phyloP scores from a whole-genome alignment of 2,329 filamentous ascomycete species.

The Bipolaris oryzae region DNA sequence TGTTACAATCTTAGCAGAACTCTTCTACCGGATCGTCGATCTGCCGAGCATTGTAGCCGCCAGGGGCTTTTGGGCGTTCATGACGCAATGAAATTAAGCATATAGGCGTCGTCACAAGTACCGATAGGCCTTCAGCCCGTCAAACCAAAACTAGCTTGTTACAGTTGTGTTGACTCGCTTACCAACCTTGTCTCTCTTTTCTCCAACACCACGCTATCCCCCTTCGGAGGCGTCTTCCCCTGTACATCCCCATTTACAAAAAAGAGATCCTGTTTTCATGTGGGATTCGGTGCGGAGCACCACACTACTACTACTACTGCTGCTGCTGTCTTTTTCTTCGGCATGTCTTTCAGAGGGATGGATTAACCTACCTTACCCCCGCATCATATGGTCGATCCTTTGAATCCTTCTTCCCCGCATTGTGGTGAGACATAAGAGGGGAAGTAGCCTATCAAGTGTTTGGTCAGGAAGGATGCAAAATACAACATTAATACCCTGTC shows the following conservation, averaged over 20 bases:
- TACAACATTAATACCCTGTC: neutral
- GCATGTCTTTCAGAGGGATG: neutral
- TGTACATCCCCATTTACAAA: slow-evolving; percentile 1
- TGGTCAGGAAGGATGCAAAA: neutral
- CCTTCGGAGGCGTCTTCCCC: neutral
- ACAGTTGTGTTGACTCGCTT: neutral
- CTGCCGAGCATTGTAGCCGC: slow-evolving; percentile 40
- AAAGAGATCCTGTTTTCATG: neutral
- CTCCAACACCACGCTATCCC: neutral
- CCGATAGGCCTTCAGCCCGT: neutral
- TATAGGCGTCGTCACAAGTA: neutral
- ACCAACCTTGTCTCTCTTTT: neutral
- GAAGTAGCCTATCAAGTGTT: slow-evolving; percentile 2
- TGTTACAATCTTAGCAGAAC: slow-evolving; percentile 28
- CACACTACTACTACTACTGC: neutral
- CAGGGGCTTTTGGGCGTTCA: slow-evolving; percentile 31
- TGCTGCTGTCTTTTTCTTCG: neutral
- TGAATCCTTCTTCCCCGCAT: slow-evolving; percentile 4
- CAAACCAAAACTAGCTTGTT: neutral
- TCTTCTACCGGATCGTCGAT: slow-evolving; percentile 42
- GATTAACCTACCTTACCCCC: neutral
- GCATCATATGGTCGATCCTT: neutral
- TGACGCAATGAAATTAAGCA: slow-evolving; percentile 24
- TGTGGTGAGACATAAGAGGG: neutral
- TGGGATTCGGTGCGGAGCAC: neutral